Percentiles rank a stretch among this genome's conserved stretches.
phyloP scores from a whole-genome alignment of 2,329 filamentous ascomycete genomes.

The Pestalotiopsis sp. region DNA sequence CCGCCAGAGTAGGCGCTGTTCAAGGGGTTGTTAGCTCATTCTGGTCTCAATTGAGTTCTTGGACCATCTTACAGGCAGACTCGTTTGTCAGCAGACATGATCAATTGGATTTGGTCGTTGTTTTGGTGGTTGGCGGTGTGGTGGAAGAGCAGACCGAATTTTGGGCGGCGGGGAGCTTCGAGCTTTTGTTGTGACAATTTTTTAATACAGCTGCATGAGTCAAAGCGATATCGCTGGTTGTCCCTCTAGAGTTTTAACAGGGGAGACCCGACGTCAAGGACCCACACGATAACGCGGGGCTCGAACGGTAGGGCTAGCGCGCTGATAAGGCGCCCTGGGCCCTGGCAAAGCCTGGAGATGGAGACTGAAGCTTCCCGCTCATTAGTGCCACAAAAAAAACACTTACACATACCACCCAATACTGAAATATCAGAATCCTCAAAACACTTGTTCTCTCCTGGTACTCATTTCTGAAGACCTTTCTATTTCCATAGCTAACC shows the following conservation, averaged over 20 bases:
- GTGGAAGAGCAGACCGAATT: background rate
- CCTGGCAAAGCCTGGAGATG: too few species aligned
- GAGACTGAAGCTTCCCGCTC: too few species aligned
- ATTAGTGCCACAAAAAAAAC: too few species aligned
- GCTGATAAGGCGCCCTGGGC: background rate
- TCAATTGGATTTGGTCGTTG: background rate
- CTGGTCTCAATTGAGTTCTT: background rate
- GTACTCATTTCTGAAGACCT: too few species aligned
- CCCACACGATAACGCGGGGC: background rate
- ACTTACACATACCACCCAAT: too few species aligned
- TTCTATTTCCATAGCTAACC: too few species aligned
- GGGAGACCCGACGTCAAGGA: background rate
- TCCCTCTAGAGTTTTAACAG: background rate
- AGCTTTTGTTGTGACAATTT: background rate
- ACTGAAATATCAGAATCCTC: too few species aligned
- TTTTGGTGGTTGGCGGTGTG: background rate
- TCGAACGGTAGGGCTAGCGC: background rate
- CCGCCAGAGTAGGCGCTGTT: constrained; percentile 27
- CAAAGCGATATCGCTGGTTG: background rate
- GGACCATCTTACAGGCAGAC: background rate
- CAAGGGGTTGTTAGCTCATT: background rate
- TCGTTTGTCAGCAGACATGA: background rate
- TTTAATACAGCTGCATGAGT: background rate
- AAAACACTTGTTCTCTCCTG: too few species aligned
- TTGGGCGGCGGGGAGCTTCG: background rate